phyloP scores from a whole-genome alignment of 192 early-diverging fungal species.

The Mortierella hygrophila region DNA sequence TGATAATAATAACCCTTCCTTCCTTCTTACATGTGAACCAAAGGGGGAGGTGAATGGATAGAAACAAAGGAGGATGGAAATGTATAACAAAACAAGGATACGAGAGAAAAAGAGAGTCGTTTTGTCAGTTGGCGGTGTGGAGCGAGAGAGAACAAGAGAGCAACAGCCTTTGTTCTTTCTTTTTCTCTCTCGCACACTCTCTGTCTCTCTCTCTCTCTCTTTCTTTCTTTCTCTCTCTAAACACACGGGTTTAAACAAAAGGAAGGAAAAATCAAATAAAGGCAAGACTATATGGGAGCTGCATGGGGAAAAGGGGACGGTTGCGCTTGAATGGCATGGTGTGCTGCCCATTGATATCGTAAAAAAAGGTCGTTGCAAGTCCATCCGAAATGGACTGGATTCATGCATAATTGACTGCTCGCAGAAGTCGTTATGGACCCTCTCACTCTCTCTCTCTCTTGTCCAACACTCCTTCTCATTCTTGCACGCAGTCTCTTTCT shows the following conservation, averaged over 20 bases:
- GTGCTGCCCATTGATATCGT: neutral
- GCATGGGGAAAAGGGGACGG: neutral
- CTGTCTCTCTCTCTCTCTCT: neutral
- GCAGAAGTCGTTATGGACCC: neutral
- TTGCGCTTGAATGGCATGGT: neutral
- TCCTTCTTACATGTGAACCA: neutral
- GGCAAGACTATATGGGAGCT: neutral
- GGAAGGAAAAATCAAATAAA: neutral
- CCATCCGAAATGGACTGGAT: neutral
- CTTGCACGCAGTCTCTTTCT: neutral
- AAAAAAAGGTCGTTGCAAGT: neutral
- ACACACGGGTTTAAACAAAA: neutral
- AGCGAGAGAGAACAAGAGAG: neutral
- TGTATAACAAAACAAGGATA: neutral
- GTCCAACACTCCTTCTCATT: too few relatives aligned
- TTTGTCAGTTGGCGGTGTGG: conserved; percentile 5
- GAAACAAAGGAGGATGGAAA: neutral
- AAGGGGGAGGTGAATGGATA: neutral
- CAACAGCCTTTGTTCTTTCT: neutral
- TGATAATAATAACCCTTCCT: conserved; percentile 1
- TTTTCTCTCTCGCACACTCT: neutral
- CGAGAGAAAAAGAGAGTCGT: neutral
- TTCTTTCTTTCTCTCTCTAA: neutral
- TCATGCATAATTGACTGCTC: neutral
- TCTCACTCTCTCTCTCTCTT: neutral